Base-by-base conservation (phyloP, 495 filamentous ascomycete species). In the Trichodelitschia bisporula region DNA sequence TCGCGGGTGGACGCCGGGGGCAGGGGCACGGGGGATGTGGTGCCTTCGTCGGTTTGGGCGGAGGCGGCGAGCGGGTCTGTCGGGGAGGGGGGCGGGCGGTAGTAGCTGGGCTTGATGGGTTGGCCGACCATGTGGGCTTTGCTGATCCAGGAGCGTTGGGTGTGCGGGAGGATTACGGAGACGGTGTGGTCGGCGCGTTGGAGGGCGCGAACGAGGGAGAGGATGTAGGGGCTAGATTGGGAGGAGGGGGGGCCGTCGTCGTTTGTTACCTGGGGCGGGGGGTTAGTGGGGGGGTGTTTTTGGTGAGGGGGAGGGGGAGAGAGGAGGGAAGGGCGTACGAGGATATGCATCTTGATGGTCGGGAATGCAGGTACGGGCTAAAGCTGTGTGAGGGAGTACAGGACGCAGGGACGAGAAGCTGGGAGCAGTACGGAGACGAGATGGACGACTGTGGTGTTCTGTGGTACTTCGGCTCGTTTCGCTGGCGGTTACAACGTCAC, bases 221-320 rank as follows among this genome's bases (percentile, higher is more conserved):
- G 80, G 37, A 93, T 64, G 43, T 97, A 95, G 3, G 86, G 86
- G 1, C 82, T 91, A 19, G 82, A 84, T 45, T 79, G 65, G 30
- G 74, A 66, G 18, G 77, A 89, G 39, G 86, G 86, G 24, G 86
- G 86, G 13, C 86, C 86, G 58, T 97, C 86, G 55, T 97, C 86
- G 61, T 97, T 97, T 15, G 65, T 65, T 16, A 83, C 61, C 73
- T 79, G 33, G 28, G 16, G 2, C 19, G 11, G 14, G 18, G 5
- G 29, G 10, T 34, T 10, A 32, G 31, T 16, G 12, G 16, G 3
- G n/a, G n/a, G n/a, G n/a, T n/a, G n/a, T n/a, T n/a, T n/a, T n/a
- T n/a, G n/a, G n/a, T n/a, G n/a, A n/a, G 12, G 27, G 3, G n/a
- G 26, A 35, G 33, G 10, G 27, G 16, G 23, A 29, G 18, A 23